Percentiles rank a stretch among this genome's conserved stretches.
These are phyloP conservation scores for Tetrahymena elliotti DNA, from an alignment of 73 alveolate genomes.

Conservation along the genomic window DNA sequence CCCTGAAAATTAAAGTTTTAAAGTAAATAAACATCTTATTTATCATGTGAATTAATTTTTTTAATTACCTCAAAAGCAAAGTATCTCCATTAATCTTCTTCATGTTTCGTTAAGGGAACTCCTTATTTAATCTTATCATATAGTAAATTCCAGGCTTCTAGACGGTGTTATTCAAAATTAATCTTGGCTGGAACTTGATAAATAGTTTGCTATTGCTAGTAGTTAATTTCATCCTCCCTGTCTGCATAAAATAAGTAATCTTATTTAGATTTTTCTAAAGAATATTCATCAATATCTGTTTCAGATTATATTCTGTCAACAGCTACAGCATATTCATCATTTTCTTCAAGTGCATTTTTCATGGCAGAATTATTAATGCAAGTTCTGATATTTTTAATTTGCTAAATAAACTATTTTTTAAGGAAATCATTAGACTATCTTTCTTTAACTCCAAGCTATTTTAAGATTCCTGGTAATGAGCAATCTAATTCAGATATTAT, in stretches of 20 bases:
- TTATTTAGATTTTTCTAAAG: neutral
- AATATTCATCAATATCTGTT: neutral
- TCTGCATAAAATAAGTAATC: neutral
- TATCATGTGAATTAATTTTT: too few species aligned
- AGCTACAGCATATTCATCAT: neutral
- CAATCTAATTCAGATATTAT: neutral
- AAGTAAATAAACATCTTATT: too few species aligned
- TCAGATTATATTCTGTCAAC: neutral
- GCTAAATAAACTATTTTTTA: neutral
- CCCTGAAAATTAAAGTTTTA: too few species aligned
- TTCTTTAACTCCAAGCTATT: neutral
- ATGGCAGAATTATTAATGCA: neutral
- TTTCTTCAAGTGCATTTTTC: neutral
- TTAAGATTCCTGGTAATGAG: neutral
- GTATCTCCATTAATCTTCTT: neutral
- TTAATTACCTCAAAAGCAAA: neutral
- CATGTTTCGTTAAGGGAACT: neutral
- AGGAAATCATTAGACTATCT: neutral
- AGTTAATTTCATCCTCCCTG: neutral
- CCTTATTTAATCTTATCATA: neutral
- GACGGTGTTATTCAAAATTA: neutral
- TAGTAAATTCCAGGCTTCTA: neutral
- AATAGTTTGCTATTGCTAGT: neutral
- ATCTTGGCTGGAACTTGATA: neutral
- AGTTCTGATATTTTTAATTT: neutral